Evolutionary conservation across 1,284 basidiomycete species (phyloP), one percentile per base, ranked within the genome.

Genomic region (Apiotrichum porosum): DNA sequence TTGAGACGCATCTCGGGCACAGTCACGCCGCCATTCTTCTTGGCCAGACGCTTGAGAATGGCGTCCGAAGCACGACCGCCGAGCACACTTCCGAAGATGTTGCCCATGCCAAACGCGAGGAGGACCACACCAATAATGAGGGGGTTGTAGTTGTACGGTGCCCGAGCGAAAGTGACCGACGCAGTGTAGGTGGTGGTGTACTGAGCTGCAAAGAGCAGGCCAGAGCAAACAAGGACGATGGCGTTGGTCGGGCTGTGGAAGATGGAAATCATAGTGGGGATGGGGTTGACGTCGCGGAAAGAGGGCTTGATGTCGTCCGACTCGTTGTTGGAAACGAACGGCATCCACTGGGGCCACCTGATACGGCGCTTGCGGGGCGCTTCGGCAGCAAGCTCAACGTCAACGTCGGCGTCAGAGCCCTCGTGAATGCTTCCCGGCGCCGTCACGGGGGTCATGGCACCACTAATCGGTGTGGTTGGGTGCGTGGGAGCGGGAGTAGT

Each of bases 11-110:
- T 87, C 83, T 90, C 88, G 8, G 87, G 81, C 45, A 77, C 75
- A 46, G 77, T 77, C 32, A 77, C 72, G 2, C 84, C 86, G 2
- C 79, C 81, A 54, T 85, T 84, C 39, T 75, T 71, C 18, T 72
- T 76, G 52, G 80, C 84, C 44, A 85, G 69, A 38, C 76, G 74
- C 4, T 68, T 64, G 24, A 89, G 75, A 30, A 83, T 76, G 36
- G 74, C 67, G 67, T 93, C 90, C 2, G 84, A 87, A 75, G 82
- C 88, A 9, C 82, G 76, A 0, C 90, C 89, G 9, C 89, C 89
- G 0, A 84, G 55, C 9, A 90, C 56, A 51, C 82, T 85, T 3
- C 89, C 89, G 2, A 74, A 62, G 26, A 88, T 76, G 54, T 79
- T 81, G 6, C 87, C 86, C 68, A 75, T 47, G 4, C 88, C 89